These are phyloP conservation scores for Cajanus cajan DNA, from an alignment of 306 rosid genomes.

Conservation along the genomic window DNA sequence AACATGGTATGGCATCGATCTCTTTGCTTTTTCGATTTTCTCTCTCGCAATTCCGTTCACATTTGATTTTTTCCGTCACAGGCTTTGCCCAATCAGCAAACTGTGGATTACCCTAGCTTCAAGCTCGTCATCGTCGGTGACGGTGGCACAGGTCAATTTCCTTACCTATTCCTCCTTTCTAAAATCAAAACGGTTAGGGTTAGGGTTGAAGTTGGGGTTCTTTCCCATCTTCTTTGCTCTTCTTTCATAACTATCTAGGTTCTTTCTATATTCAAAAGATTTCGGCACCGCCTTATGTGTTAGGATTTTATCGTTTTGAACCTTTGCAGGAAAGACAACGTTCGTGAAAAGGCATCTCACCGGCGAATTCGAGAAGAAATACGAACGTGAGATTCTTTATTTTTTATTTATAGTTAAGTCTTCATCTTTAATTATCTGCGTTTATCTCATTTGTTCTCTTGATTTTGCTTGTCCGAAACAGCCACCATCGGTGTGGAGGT, in stretches of 20 bases:
- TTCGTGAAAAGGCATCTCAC: slow-evolving; percentile 82
- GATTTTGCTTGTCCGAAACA: slow-evolving; percentile 10
- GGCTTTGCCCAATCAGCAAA: slow-evolving; percentile 85
- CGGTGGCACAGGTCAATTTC: slow-evolving; percentile 65
- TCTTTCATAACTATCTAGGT: too few species aligned
- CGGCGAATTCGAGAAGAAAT: slow-evolving; percentile 77
- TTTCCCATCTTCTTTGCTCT: too few species aligned
- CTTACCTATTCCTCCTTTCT: too few species aligned
- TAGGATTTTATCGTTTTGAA: not conserved
- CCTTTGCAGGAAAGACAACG: slow-evolving; percentile 67
- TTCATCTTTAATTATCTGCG: not conserved
- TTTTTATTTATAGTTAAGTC: not conserved
- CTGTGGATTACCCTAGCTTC: slow-evolving; percentile 80
- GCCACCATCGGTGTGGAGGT: slow-evolving; percentile 88
- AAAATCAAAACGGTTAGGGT: too few species aligned
- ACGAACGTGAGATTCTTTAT: slow-evolving; percentile 55
- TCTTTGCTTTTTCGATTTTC: too few species aligned
- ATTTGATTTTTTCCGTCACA: not conserved
- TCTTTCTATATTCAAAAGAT: too few species aligned
- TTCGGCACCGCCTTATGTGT: too few species aligned
- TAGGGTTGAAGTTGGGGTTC: too few species aligned
- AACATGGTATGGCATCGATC: too few species aligned
- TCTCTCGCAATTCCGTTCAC: too few species aligned
- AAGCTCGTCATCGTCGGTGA: slow-evolving; percentile 87
- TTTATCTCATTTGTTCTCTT: not conserved